Evolutionary conservation across 768 basidiomycete genomes (phyloP).

Genomic region (Auricularia cornea): DNA sequence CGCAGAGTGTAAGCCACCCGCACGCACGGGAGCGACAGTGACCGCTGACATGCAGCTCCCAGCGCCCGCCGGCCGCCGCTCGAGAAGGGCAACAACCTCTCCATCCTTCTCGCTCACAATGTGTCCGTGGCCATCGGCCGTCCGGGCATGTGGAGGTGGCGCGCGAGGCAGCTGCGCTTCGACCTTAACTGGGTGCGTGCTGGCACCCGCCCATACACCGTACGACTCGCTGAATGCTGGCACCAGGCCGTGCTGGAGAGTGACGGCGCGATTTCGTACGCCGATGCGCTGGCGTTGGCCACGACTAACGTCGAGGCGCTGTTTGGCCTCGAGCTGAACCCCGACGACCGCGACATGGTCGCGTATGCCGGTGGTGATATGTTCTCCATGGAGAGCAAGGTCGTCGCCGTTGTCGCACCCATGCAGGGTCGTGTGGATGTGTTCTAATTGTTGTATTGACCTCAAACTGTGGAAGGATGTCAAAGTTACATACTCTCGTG

Average conservation of each 20-base stretch:
- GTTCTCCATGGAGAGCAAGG: conserved; percentile 38
- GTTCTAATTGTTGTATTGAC: conserved; percentile 18
- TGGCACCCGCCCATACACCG: neutral
- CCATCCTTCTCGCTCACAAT: conserved; percentile 22
- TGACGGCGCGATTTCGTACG: conserved; percentile 30
- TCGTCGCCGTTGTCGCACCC: conserved; percentile 47
- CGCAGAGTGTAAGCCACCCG: conserved; percentile 44
- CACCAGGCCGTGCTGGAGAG: conserved; percentile 33
- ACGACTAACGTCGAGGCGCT: conserved; percentile 48
- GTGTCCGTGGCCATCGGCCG: conserved; percentile 15
- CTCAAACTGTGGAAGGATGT: too few relatives aligned
- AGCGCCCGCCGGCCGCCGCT: conserved; percentile 37
- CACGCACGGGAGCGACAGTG: too few relatives aligned
- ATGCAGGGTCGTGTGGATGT: conserved; percentile 43
- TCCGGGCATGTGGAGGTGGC: conserved; percentile 47
- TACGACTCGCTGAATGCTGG: neutral
- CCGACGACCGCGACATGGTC: conserved; percentile 39
- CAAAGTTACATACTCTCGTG: too few relatives aligned
- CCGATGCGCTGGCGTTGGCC: conserved; percentile 43
- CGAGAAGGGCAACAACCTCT: conserved; percentile 19
- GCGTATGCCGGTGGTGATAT: conserved; percentile 46
- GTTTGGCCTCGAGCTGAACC: conserved; percentile 29
- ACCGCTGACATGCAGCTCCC: too few relatives aligned
- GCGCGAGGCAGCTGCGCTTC: conserved; percentile 66
- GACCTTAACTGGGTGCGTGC: conserved; percentile 71